Evolutionary conservation across 495 filamentous ascomycete species (phyloP).

Genomic region (Cercophora newfieldiana): DNA sequence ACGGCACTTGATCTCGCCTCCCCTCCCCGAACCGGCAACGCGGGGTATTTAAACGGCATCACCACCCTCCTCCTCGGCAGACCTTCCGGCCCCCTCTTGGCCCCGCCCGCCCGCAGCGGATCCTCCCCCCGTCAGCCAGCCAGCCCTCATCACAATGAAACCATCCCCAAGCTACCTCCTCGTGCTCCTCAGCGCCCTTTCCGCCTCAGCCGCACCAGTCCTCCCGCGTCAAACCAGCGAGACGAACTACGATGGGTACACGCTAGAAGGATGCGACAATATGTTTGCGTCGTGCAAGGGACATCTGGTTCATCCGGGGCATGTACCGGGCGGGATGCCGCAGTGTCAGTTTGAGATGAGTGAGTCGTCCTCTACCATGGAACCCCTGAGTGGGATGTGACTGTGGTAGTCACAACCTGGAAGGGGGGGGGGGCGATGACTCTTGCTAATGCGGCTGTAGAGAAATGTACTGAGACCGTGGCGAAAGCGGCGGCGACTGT

Average conservation of each 20-base stretch:
- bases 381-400: not conserved
- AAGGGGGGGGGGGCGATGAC: too few species aligned
- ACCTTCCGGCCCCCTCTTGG: not conserved
- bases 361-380: not conserved
- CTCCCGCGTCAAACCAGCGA: not conserved
- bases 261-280: not conserved
- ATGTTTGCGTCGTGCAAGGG: not conserved
- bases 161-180: not conserved
- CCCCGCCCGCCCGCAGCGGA: not conserved
- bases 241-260: conserved; percentile 1
- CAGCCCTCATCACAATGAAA: not conserved
- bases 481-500: not conserved
- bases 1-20: not conserved
- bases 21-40: not conserved
- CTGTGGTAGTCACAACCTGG: too few species aligned
- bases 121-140: too few species aligned
- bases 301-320: conserved; percentile 1
- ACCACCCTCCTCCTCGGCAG: not conserved
- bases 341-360: not conserved
- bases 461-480: not conserved
- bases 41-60: not conserved
- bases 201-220: not conserved
- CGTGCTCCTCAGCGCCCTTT: not conserved
- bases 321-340: conserved; percentile 2
- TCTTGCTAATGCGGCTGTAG: not conserved